phyloP scores from a whole-genome alignment of 345 rosid species.

The Hypericum perforatum region DNA sequence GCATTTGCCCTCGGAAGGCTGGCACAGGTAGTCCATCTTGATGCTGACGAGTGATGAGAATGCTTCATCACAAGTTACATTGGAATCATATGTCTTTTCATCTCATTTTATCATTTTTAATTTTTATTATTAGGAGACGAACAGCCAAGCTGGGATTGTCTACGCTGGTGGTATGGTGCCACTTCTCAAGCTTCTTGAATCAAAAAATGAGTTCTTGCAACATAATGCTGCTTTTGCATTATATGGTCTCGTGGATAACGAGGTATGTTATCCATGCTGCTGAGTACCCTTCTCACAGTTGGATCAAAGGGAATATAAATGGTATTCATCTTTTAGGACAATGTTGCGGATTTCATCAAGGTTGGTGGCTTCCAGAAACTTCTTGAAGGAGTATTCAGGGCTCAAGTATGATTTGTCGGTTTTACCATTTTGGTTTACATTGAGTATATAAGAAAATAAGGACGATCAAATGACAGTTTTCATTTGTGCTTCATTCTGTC shows the following conservation, averaged over 20 bases:
- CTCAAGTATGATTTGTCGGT: slow-evolving; percentile 48
- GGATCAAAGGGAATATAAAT: too few relatives aligned
- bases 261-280: slow-evolving; percentile 40
- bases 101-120: too few relatives aligned
- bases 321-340: slow-evolving; percentile 41
- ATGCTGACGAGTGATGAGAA: too few relatives aligned
- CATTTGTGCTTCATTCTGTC: too few relatives aligned
- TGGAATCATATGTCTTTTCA: too few relatives aligned
- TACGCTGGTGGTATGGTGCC: slow-evolving; percentile 89
- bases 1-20: slow-evolving; percentile 76
- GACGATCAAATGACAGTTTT: too few relatives aligned
- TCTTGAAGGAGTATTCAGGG: slow-evolving; percentile 93
- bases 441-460: too few relatives aligned
- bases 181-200: slow-evolving; percentile 86
- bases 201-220: slow-evolving; percentile 93
- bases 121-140: slow-evolving; percentile 49
- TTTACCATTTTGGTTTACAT: too few relatives aligned
- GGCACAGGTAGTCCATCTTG: slow-evolving; percentile 46
- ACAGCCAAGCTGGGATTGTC: slow-evolving; percentile 97
- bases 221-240: slow-evolving; percentile 99
- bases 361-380: slow-evolving; percentile 95
- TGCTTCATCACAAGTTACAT: too few relatives aligned
- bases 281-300: too few relatives aligned
- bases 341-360: slow-evolving; percentile 86
- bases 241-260: slow-evolving; percentile 97